Evolutionary conservation across 1,284 basidiomycete genomes (phyloP), one percentile per base, ranked within the genome.

Genomic region (Microbotryomycetes sp.): DNA sequence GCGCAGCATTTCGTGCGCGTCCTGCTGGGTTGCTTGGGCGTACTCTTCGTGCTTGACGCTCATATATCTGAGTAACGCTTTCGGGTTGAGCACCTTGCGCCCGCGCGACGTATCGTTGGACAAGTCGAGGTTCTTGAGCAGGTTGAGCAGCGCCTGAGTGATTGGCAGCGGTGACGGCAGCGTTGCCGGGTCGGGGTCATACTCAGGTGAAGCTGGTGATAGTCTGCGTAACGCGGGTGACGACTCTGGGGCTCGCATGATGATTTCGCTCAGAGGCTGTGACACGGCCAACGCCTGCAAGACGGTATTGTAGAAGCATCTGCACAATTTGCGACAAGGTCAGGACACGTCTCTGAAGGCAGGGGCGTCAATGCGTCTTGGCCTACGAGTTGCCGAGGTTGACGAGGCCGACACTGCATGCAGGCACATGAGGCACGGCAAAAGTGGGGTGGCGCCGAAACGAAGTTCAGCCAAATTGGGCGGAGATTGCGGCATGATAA

Each of bases 11-110:
- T 96, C 92, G 73, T 97, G 92, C 5, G 91, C 91, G 71, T 97
- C 92, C 76, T 97, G 92, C 75, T 97, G 92, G 56, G 76, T 72
- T 54, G 78, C 78, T 71, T 92, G 91, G 52, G 89, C 83, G 73
- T 94, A 97, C 71, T 97, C 92, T 69, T 91, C 89, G 73, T 92
- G 89, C 76, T 94, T 94, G 67, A 80, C 79, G 1, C 89, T 88
- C 24, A 96, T 79, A 26, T 82, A 80, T 24, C 79, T 75, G 16
- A 94, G 76, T 45, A 93, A 74, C 28, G 81, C 63, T 56, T 74
- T 75, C 5, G 75, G 74, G 47, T 74, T 75, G 70, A 75, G 67
- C 26, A 60, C 60, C 51, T 61, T 61, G 35, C 27, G 61, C 69
- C 27, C 68, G 61, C 23, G 67, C 69, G 69, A 78, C 72, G 21